phyloP scores from a whole-genome alignment of 225 moss, liverwort and hornwort species.

The Climacium dendroides region DNA sequence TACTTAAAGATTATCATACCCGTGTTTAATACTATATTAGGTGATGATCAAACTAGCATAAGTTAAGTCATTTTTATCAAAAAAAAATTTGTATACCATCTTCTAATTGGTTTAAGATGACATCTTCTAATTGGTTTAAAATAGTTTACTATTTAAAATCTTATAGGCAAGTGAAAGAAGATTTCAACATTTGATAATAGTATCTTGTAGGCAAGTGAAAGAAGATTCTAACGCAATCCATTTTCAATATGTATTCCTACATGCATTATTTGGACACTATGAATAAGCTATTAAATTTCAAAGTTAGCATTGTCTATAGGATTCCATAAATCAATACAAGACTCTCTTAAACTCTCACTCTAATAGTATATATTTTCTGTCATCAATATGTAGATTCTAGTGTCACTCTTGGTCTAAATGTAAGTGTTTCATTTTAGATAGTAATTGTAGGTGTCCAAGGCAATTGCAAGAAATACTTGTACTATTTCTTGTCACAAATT shows the following conservation, averaged over 20 bases:
- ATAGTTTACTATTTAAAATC: neutral
- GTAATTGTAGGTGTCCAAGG: accelerated
- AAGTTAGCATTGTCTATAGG: neutral
- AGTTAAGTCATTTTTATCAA: neutral
- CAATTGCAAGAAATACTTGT: too few species aligned
- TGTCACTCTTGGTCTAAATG: neutral
- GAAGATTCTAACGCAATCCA: accelerated
- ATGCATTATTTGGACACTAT: neutral
- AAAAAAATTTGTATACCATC: neutral
- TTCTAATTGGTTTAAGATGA: neutral
- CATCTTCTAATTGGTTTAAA: too few species aligned
- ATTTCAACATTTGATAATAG: neutral
- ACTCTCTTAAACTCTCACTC: neutral
- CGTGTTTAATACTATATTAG: accelerated
- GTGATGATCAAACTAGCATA: accelerated
- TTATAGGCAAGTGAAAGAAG: neutral
- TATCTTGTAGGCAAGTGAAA: neutral
- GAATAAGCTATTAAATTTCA: neutral
- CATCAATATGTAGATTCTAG: neutral
- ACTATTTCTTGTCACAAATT: neutral
- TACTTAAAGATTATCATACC: neutral
- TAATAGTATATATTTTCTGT: neutral
- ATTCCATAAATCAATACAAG: neutral
- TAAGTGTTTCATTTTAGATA: neutral
- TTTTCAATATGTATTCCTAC: too few species aligned